These are phyloP conservation scores for Plasmodium coatneyi DNA, from an alignment of 169 alveolate genomes.

Conservation along the genomic window DNA sequence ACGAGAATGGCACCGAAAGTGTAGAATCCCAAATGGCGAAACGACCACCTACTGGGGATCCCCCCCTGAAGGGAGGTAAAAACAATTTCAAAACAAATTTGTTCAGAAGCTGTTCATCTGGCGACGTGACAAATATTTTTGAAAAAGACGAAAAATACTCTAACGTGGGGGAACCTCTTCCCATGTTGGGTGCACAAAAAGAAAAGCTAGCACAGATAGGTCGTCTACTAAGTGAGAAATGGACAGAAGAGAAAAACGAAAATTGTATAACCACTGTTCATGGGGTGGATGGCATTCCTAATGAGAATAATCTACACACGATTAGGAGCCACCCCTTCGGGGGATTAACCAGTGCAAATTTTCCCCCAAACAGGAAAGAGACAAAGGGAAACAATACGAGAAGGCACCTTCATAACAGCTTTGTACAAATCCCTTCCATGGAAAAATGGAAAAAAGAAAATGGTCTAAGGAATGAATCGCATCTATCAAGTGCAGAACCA, in stretches of 20 bases:
- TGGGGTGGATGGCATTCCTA: neutral
- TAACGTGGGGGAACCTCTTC: neutral
- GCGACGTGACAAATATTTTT: neutral
- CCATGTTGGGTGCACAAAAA: neutral
- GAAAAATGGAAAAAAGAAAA: neutral
- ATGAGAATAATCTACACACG: neutral
- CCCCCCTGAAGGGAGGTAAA: neutral
- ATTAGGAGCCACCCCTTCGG: neutral
- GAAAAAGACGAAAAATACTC: neutral
- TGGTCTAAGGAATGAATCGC: neutral
- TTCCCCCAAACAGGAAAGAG: neutral
- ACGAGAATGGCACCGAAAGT: neutral
- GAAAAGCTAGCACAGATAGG: conserved; percentile 3
- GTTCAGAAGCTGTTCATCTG: neutral
- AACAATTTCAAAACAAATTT: neutral
- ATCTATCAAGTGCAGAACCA: neutral
- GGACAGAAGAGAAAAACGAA: neutral
- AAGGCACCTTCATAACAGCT: neutral
- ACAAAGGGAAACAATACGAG: neutral
- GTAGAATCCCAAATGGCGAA: neutral
- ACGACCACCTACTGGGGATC: neutral
- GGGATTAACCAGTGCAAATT: neutral
- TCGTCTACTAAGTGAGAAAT: neutral
- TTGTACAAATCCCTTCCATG: neutral
- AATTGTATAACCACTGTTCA: neutral